Base-by-base conservation (phyloP, 495 filamentous ascomycete genomes). In the Tuber microsphaerosporum region DNA sequence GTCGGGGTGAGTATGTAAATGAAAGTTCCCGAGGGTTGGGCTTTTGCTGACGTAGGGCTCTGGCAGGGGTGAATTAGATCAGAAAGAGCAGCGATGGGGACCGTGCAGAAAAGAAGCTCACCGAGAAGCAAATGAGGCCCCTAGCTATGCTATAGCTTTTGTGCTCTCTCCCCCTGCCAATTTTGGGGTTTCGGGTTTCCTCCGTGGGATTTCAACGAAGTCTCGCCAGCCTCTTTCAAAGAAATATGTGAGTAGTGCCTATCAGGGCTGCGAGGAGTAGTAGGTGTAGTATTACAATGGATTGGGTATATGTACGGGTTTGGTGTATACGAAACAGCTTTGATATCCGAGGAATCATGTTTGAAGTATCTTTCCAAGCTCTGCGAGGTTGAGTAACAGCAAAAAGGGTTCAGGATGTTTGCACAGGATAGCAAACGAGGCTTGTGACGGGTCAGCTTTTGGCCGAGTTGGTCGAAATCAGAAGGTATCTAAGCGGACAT, bases 271-370 rank as follows among this genome's bases (percentile, higher is more conserved):
- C 73, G 3, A 79, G 80, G 71, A 77, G 75, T 73, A 77, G 81
- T 71, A 79, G 79, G 45, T 77, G 75, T 37, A 56, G 31, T 80
- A 80, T 71, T 75, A 65, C 74, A 88, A 88, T 83, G 79, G 82
- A 85, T 44, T 83, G 83, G 7, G 86, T 85, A 72, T 87, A 87
- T 37, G 86, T 88, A 79, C 87, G 85, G 34, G 83, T 85, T 74
- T 84, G 80, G 76, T 87, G 85, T 72, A 85, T 85, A 69, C 85
- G 85, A 79, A 87, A 88, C 69, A 87, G 83, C 77, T 84, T 83
- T 51, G 87, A 85, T 84, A 90, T 85, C 86, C 85, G 85, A 83
- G 85, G 85, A 85, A 89, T 85, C 91, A 92, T 92, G 79, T 89
- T 91, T 74, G 82, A 69, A 78, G 79, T 41, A 41, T 79, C 10